Base-by-base conservation (phyloP, 1,284 basidiomycete species). In the Pascua sp. region DNA sequence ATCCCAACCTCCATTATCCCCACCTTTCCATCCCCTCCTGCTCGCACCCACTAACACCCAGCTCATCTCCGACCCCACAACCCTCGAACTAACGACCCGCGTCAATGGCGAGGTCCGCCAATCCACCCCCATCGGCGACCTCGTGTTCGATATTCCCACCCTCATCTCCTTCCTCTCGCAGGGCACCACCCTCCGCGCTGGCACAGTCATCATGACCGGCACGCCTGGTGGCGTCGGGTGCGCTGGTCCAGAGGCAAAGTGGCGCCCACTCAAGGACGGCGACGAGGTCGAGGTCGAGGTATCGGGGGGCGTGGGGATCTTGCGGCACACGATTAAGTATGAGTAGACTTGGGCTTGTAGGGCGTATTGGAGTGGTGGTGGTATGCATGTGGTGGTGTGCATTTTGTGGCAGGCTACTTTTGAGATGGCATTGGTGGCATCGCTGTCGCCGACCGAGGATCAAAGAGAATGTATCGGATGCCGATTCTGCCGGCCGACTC, bases 171-270 rank as follows among this genome's bases (percentile, higher is more conserved):
- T 85, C 79, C 82, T 91, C 24, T 90, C 88, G 0, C 86, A 90
- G 67, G 90, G 86, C 1, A 90, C 90, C 4, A 93, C 91, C 0
- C 83, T 95, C 18, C 83, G 85, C 62, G 84, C 88, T 0, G 91
- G 91, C 0, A 85, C 86, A 0, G 80, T 91, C 61, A 87, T 92
- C 67, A 81, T 90, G 66, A 91, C 89, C 50, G 87, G 86, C 4
- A 87, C 87, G 0, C 86, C 86, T 0, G 62, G 66, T 8, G 75
- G 88, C 32, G 87, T 91, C n/a, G 90, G 90, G 0, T 90, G 87
- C 64, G 85, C 85, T 41, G 82, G 81, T 66, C 84, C 85, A 47
- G 88, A 89, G 0, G 81, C 85, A 1, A 57, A 87, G 12, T 89
- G 83, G 69, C 78, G 49, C 1, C 49, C 51, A 8, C 55, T 94